Evolutionary conservation across 768 basidiomycete genomes (phyloP).

Genomic region (Kwoniella pini): DNA sequence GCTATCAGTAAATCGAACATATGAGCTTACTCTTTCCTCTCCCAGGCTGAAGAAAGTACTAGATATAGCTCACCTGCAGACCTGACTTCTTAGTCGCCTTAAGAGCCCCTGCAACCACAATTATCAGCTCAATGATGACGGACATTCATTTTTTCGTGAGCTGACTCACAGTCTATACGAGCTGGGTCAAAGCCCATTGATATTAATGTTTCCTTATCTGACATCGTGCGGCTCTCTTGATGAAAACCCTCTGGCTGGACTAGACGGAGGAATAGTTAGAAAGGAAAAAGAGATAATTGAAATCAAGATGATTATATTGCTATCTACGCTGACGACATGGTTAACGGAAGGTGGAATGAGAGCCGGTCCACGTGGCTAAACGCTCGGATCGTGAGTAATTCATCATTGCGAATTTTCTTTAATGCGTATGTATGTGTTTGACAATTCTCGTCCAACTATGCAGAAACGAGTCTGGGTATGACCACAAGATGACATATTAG

Average conservation of each 20-base stretch:
- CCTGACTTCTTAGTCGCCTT: conserved; percentile 80
- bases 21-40: conserved; percentile 17
- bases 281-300: not conserved
- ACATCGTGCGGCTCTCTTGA: not conserved
- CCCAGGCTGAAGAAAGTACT: conserved; percentile 58
- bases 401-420: no score
- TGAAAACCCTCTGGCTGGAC: not conserved
- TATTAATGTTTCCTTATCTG: conserved; percentile 59
- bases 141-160: no score
- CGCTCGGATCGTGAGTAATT: no score
- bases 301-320: not conserved
- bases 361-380: no score
- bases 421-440: no score
- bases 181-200: conserved; percentile 84
- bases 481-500: no score
- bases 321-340: no score
- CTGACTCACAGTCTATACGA: conserved; percentile 76
- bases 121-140: no score
- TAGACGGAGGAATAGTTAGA: not conserved
- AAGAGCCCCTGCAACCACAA: conserved; percentile 69
- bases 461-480: no score
- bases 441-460: no score
- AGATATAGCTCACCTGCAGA: conserved; percentile 60
- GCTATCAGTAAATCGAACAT: conserved; percentile 23
- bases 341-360: no score